A percentile compares a stretch with the other conserved stretches of the same genome.
These are phyloP conservation scores for Straminergon stramineum DNA, from an alignment of 225 moss, liverwort and hornwort species.

Conservation along the genomic window DNA sequence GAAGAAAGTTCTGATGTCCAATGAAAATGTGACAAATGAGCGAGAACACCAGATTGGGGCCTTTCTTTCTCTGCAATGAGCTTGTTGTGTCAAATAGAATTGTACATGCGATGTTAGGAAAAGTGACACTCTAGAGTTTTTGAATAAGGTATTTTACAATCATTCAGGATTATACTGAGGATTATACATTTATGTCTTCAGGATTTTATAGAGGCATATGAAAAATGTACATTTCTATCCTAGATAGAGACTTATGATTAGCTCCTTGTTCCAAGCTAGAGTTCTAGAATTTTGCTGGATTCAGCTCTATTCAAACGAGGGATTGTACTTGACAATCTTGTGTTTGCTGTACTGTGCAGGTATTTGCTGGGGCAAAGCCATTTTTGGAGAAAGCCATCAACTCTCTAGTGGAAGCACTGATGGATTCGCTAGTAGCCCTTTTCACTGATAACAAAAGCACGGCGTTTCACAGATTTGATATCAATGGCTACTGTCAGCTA, in stretches of 20 bases:
- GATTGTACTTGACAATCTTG: not conserved
- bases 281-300: not conserved
- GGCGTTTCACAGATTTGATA: slow-evolving; percentile 57
- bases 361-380: slow-evolving; percentile 79
- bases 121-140: not conserved
- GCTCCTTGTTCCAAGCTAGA: not conserved
- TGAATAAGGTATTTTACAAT: not conserved
- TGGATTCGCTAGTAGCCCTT: slow-evolving; percentile 52
- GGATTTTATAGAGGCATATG: not conserved
- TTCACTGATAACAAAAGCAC: slow-evolving; percentile 60
- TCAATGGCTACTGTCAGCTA: slow-evolving; percentile 87
- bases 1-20: not conserved
- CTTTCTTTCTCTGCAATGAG: not conserved
- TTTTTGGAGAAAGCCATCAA: slow-evolving; percentile 77
- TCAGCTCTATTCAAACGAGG: not conserved
- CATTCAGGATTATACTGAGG: not conserved
- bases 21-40: not conserved
- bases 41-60: not conserved
- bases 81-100: not conserved
- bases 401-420: slow-evolving; percentile 62
- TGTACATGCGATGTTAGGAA: not conserved
- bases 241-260: not conserved
- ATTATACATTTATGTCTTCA: not conserved
- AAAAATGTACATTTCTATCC: no score
- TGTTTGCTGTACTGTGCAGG: slow-evolving; percentile 20